phyloP scores from a whole-genome alignment of 768 basidiomycete genomes.

The Fistulinella prunicolor region DNA sequence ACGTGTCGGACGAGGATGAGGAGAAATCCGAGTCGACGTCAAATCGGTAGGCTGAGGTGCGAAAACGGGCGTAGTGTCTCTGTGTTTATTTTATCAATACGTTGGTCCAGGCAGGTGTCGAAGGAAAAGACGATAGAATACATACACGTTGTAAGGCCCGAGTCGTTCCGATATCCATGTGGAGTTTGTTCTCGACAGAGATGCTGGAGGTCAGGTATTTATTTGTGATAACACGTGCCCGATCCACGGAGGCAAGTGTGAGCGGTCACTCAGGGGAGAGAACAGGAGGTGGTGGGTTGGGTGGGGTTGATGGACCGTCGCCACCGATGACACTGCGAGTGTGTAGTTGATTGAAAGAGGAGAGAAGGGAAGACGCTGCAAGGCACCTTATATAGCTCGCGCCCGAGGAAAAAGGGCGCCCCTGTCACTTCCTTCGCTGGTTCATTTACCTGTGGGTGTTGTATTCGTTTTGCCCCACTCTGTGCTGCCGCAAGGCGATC shows the following conservation, averaged over 20 bases:
- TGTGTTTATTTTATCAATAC: not conserved
- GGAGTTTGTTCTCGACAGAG: not conserved
- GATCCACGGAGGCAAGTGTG: not conserved
- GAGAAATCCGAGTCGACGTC: constrained; percentile 25
- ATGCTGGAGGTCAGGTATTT: not conserved
- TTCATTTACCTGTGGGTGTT: not conserved
- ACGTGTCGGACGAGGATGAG: constrained; percentile 23
- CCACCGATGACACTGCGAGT: not conserved
- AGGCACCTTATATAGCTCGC: constrained; percentile 9
- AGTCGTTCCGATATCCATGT: constrained; percentile 12
- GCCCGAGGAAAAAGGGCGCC: constrained; percentile 8
- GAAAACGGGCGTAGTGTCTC: not conserved
- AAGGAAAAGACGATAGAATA: not conserved
- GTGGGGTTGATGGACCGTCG: not conserved
- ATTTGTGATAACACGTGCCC: constrained; percentile 1
- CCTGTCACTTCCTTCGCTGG: not conserved
- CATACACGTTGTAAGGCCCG: constrained; percentile 11
- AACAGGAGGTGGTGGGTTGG: not conserved
- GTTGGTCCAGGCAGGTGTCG: not conserved
- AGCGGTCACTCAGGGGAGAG: not conserved
- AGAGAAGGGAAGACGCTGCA: not conserved
- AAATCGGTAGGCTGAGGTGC: constrained; percentile 17
- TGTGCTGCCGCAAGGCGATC: constrained; percentile 13
- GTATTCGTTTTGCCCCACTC: not conserved
- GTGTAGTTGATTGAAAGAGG: not conserved